Evolutionary conservation across 495 filamentous ascomycete species (phyloP), one percentile per base, ranked within the genome.

Genomic region (Xylaria longipes): DNA sequence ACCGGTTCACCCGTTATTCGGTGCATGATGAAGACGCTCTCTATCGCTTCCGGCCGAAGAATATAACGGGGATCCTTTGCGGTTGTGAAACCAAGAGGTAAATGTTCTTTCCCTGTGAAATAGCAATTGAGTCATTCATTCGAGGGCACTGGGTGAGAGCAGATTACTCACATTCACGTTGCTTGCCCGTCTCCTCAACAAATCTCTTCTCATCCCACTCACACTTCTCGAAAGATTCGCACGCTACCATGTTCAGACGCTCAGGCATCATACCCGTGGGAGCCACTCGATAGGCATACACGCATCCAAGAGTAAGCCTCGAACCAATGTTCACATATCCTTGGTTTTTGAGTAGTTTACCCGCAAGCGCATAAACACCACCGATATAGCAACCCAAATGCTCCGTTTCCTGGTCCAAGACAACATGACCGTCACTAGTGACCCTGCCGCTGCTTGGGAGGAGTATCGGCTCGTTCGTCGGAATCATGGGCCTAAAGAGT

Each of bases 241-340:
- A 98, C 8, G 88, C 83, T 15, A 93, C 78, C 29, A 90, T 81
- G 20, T 83, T 79, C 74, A 92, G 90, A 7, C 81, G 75, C 79
- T 98, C 95, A 0, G 95, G 94, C 92, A 95, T 95, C 75, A 98
- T 93, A 1, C 94, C 95, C 0, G 92, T 92, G 15, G 87, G 84
- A 27, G 92, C 93, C 25, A 88, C 82, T 71, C 90, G 86, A 76
- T 97, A 97, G 0, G 92, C 90, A 88, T 93, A 97, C 25, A 95
- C 90, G 76, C 95, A 98, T 29, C 94, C 95, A 64, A 94, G 90
- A 0, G 94, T 93, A 31, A 98, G 83, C 77, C 92, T 92, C 58
- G 84, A 80, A 9, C 91, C 95, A 33, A 93, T 84, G 3, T 92
- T 86, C 58, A 96, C 80, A 75, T 97, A 93, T 12, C 86, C 84